Percentiles rank a stretch among this genome's conserved stretches.
phyloP scores from a whole-genome alignment of 2,329 filamentous ascomycete species.

The Aschersonia sp. region DNA sequence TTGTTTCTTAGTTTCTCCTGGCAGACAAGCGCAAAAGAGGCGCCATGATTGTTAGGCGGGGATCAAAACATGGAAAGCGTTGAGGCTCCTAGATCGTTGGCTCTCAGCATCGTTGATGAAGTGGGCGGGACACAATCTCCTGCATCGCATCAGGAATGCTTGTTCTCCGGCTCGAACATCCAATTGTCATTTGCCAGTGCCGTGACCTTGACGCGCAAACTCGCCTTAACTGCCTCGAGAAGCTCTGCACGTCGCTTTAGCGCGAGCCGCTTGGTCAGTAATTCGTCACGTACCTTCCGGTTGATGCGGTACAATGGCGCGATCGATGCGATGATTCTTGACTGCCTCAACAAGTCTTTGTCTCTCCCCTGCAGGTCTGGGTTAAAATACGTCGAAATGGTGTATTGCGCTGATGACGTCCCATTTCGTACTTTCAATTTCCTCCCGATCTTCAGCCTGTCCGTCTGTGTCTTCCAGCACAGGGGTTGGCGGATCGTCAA shows the following conservation, averaged over 20 bases:
- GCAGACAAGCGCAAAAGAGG: neutral
- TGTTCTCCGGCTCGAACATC: slow-evolving; percentile 70
- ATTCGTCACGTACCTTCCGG: slow-evolving; percentile 41
- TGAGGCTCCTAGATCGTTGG: no score
- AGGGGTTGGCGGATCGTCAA: slow-evolving; percentile 40
- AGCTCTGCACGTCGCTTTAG: slow-evolving; percentile 36
- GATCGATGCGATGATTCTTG: slow-evolving; percentile 43
- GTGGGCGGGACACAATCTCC: no score
- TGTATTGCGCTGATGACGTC: neutral
- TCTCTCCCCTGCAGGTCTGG: slow-evolving; percentile 32
- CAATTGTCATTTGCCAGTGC: slow-evolving; percentile 71
- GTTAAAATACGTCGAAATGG: no score
- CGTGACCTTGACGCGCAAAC: slow-evolving; percentile 56
- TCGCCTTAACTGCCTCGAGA: slow-evolving; percentile 53
- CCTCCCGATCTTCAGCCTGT: slow-evolving; percentile 41
- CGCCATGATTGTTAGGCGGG: neutral
- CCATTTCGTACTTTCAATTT: slow-evolving; percentile 34
- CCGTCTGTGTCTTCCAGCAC: slow-evolving; percentile 39
- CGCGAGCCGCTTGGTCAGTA: neutral
- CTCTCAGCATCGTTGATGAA: no score
- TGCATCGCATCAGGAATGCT: slow-evolving; percentile 18
- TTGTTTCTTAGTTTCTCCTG: neutral
- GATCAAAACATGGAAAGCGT: neutral
- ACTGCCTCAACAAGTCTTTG: slow-evolving; percentile 47
- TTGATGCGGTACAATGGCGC: slow-evolving; percentile 41